A percentile compares a stretch with the other conserved stretches of the same genome.
Conservation (phyloP, 225 moss, liverwort and hornwort species). For the Sphagnum contortum region DNA sequence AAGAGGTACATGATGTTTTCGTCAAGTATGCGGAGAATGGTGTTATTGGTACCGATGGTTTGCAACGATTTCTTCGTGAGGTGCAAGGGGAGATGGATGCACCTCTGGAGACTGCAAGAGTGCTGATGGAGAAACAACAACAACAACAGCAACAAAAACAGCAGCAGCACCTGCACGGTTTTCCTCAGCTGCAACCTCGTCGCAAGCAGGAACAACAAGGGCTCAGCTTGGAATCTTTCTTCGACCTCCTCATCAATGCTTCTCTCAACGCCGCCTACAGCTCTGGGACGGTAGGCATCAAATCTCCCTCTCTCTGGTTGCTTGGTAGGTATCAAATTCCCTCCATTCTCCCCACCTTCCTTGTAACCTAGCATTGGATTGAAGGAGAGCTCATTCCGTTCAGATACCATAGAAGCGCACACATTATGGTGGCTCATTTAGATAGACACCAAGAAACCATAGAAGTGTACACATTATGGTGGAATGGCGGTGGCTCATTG, state of each 20-base stretch:
- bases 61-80: slow-evolving; percentile 24
- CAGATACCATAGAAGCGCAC: too few species aligned
- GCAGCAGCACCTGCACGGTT: not conserved
- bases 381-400: not conserved
- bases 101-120: slow-evolving; percentile 19
- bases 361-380: not conserved
- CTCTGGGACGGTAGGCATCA: not conserved
- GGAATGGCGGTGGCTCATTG: too few species aligned
- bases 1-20: slow-evolving; percentile 24
- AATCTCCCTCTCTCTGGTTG: too few species aligned
- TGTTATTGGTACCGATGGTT: slow-evolving; percentile 15
- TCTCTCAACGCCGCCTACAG: slow-evolving; percentile 16
- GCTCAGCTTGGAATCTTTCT: slow-evolving; percentile 21
- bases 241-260: slow-evolving; percentile 26
- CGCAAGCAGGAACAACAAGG: not conserved
- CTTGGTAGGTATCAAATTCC: slow-evolving; percentile 2
- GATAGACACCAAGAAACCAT: too few species aligned
- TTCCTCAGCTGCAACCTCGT: too few species aligned
- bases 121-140: slow-evolving; percentile 18
- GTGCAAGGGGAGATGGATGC: slow-evolving; percentile 30
- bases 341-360: not conserved
- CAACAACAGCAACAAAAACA: slow-evolving; percentile 11
- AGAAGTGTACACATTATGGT: too few species aligned
- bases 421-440: too few species aligned
- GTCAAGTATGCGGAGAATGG: slow-evolving; percentile 29